These are phyloP conservation scores for Sambucus nigra DNA, from an alignment of 129 eudicot species.

Conservation along the genomic window DNA sequence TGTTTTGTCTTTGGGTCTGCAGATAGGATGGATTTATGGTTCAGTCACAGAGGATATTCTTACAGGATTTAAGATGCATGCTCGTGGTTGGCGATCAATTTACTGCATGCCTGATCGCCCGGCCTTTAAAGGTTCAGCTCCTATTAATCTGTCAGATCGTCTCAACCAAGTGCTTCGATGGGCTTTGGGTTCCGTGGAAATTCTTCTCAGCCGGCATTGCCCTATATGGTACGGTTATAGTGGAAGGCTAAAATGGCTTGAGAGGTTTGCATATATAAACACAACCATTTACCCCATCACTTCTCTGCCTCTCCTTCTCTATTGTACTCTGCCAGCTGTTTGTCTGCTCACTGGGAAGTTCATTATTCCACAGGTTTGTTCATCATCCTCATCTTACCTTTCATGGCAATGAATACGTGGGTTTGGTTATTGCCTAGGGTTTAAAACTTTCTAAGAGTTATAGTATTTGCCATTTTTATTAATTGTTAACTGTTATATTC, in stretches of 20 bases:
- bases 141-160: constrained; percentile 36
- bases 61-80: constrained; percentile 38
- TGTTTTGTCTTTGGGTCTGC: constrained; percentile 8
- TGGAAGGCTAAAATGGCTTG: constrained; percentile 40
- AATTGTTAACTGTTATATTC: too few species aligned
- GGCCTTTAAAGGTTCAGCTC: constrained; percentile 42
- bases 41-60: constrained; percentile 45
- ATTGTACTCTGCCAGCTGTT: constrained; percentile 36
- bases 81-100: constrained; percentile 41
- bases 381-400: neutral
- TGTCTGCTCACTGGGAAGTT: constrained; percentile 37
- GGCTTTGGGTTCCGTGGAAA: constrained; percentile 41
- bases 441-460: too few species aligned
- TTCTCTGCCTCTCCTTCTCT: constrained; percentile 26
- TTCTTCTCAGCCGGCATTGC: constrained; percentile 37
- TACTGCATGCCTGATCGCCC: constrained; percentile 34
- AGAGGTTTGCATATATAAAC: constrained; percentile 34
- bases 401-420: too few species aligned
- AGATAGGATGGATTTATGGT: constrained; percentile 42
- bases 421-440: too few species aligned
- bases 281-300: constrained; percentile 38
- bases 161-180: constrained; percentile 38
- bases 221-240: constrained; percentile 38
- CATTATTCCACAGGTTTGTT: constrained; percentile 32
- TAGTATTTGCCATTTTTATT: too few species aligned